Conservation (phyloP, 371 early-diverging fungal species). For the Apophysomyces variabilis region DNA sequence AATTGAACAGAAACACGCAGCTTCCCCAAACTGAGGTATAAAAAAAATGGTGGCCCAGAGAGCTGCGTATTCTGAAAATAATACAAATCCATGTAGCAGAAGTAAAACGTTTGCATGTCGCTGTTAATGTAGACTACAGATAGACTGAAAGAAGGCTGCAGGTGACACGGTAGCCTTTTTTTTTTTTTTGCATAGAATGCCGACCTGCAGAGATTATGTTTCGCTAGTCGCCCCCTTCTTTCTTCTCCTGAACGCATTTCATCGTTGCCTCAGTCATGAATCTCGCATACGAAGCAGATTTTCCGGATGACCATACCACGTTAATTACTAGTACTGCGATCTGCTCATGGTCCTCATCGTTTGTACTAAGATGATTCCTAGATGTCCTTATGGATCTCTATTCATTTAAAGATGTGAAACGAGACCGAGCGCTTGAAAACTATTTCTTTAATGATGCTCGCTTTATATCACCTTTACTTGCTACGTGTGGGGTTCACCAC, state of each 20-base stretch:
- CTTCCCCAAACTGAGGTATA: no score
- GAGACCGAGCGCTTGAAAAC: conserved; percentile 21
- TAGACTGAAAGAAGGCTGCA: no score
- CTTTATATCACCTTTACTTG: conserved; percentile 28
- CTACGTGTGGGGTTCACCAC: conserved; percentile 18
- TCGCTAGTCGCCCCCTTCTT: conserved; percentile 1
- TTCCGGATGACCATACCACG: neutral
- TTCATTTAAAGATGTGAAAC: conserved; percentile 26
- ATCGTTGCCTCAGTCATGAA: neutral
- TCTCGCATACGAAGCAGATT: neutral
- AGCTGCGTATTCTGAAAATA: no score
- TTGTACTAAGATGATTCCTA: conserved; percentile 5
- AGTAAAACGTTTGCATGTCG: no score
- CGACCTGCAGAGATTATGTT: neutral
- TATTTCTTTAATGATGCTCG: conserved; percentile 28
- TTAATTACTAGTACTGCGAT: conserved; percentile 9
- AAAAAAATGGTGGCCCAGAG: no score
- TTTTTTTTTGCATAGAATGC: no score
- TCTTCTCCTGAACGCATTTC: conserved; percentile 2
- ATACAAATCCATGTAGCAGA: no score
- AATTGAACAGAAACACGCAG: no score
- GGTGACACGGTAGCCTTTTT: no score
- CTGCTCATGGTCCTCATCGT: no score
- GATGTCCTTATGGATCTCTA: conserved; percentile 23
- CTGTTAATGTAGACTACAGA: no score